A percentile compares a stretch with the other conserved stretches of the same genome.
phyloP scores from a whole-genome alignment of 2,329 filamentous ascomycete genomes.

The Colletotrichum tamarilloi region DNA sequence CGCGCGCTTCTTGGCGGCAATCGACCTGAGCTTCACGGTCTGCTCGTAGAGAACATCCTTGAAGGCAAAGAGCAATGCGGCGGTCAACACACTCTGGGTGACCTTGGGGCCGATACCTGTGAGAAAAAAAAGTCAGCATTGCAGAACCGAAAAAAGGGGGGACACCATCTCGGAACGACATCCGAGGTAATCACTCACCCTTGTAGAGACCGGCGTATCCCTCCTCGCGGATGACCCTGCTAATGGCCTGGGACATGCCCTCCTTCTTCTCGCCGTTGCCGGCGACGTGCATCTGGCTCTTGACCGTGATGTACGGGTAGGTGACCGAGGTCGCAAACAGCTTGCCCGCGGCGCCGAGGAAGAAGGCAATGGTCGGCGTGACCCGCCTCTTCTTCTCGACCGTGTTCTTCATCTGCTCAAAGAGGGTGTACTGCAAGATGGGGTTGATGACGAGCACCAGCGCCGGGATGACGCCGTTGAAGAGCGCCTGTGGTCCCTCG shows the following conservation, averaged over 20 bases:
- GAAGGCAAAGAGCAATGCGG: constrained; percentile 96
- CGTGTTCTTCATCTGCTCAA: constrained; percentile 95
- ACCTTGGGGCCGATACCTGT: constrained; percentile 95
- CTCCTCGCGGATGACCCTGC: constrained; percentile 85
- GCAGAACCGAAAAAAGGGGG: no score
- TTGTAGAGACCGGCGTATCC: constrained; percentile 94
- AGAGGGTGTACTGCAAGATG: constrained; percentile 98
- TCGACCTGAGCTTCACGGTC: constrained; percentile 73
- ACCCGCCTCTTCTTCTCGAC: constrained; percentile 80
- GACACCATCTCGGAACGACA: not conserved
- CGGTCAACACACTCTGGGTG: constrained; percentile 95
- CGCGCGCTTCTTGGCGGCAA: constrained; percentile 51
- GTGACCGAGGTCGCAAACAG: constrained; percentile 93
- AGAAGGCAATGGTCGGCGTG: constrained; percentile 88
- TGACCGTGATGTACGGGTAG: constrained; percentile 98
- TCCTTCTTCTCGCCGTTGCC: constrained; percentile 80
- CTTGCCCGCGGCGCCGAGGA: constrained; percentile 93
- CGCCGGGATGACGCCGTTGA: constrained; percentile 91
- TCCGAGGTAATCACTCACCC: constrained; percentile 54
- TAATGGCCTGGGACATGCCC: constrained; percentile 82
- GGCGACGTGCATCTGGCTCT: constrained; percentile 97
- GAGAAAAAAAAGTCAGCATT: constrained; percentile 33
- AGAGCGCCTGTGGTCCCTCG: constrained; percentile 87
- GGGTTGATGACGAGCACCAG: constrained; percentile 97
- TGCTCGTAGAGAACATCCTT: constrained; percentile 95